Evolutionary conservation across 805 yeast species (phyloP), one percentile per base, ranked within the genome.

Genomic region (Aciculoconidium aculeatum): DNA sequence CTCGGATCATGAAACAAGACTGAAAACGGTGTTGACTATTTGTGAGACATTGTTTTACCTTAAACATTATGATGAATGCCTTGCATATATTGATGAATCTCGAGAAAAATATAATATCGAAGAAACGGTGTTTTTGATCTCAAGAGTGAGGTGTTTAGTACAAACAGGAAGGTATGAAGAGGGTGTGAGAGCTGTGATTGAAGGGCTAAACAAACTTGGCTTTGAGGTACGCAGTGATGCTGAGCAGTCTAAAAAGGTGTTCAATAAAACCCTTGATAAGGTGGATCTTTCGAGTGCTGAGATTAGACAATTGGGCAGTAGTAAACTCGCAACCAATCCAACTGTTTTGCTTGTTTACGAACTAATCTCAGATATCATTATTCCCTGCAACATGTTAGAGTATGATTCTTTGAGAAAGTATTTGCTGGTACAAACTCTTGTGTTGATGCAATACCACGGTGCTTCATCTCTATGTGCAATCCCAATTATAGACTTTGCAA

Each of bases 251-350:
- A 30, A 29, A 6, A 34, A 32, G 6, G 41, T 53, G 21, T 37
- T 45, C 5, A 40, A 41, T 4, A 43, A 36, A 11, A 36, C 58
- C 15, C 26, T 37, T 11, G 43, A 47, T 2, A 53, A 49, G 25
- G 41, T 67, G 1, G 73, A 74, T 2, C 31, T 58, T 14, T 58
- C 71, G 3, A 44, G 58, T 5, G 40, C 52, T 5, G 68, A 65
- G 27, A 62, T 69, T 7, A 36, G 65, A 15, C 41, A 42, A 3
- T 38, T 70, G 25, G 42, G 36, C 2, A 28, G 42, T 2, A 24
- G 49, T 6, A 44, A 43, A 1, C 30, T 31, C 2, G 41, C 53
- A 6, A 47, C 53, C 3, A 51, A 58, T 23, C 51, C 53, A 5
- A 41, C 45, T 6, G 41, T 52, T 2, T 25, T 47, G 4, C 40